Evolutionary conservation across 1,139 yeast genomes (phyloP).

Genomic region (Diutina neorugosa): DNA sequence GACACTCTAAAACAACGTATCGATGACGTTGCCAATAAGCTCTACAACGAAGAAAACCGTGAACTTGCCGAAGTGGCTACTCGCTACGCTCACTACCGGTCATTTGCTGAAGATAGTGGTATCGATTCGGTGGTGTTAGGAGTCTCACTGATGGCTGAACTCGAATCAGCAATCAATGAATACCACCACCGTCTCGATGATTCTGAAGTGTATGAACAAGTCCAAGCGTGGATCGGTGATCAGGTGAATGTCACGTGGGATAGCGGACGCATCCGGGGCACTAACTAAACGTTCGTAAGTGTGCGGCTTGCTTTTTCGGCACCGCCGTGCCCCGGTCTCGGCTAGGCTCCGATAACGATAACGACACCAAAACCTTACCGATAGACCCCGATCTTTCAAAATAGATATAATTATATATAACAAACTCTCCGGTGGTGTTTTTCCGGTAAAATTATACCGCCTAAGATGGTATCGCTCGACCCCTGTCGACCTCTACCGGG

Average conservation of each 20-base stretch:
- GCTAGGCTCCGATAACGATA: neutral
- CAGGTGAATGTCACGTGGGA: neutral
- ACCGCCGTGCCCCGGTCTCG: neutral
- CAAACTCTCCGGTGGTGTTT: too few relatives aligned
- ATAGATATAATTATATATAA: too few relatives aligned
- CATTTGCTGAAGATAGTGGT: neutral
- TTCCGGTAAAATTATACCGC: too few relatives aligned
- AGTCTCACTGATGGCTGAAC: constrained; percentile 48
- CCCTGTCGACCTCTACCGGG: neutral
- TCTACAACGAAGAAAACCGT: constrained; percentile 22
- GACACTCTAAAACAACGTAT: constrained; percentile 45
- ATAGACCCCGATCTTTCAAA: neutral
- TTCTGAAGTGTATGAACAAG: constrained; percentile 16
- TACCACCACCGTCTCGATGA: constrained; percentile 37
- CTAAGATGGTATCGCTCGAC: too few relatives aligned
- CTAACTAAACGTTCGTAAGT: neutral
- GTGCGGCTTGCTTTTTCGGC: neutral
- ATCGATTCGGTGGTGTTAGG: constrained; percentile 55
- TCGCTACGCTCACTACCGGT: constrained; percentile 43
- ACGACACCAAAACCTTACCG: neutral
- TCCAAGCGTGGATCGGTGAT: constrained; percentile 1
- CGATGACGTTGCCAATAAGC: constrained; percentile 35
- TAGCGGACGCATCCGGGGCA: neutral
- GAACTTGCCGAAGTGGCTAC: constrained; percentile 79
- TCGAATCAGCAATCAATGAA: constrained; percentile 47